Base-by-base conservation (phyloP, 805 yeast species). In the Candida khao-thaluensis region DNA sequence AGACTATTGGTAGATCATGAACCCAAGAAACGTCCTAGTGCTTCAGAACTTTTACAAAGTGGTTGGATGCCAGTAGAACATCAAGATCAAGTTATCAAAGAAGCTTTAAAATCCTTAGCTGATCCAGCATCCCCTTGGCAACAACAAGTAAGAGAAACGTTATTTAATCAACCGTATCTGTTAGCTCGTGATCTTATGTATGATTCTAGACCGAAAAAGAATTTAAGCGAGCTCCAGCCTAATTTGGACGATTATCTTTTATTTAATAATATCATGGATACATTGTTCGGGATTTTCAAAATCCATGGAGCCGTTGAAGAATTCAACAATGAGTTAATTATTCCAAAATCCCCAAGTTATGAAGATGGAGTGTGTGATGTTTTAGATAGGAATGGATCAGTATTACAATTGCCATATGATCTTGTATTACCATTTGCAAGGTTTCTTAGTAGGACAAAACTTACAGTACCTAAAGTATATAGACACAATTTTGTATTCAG, bases 121-220 rank as follows among this genome's bases (percentile, higher is more conserved):
- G 90, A 89, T 57, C 91, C 96, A 0, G 80, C 93, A 0, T 86
- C 96, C 0, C 90, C 95, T 1, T 89, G 96, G 95, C 93, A 90
- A 48, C 86, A 81, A 47, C 95, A 89, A 57, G 96, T 93, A 0
- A 75, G 96, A 53, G 85, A 83, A 38, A 84, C 93, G 0, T 64
- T 93, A 24, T 93, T 93, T 59, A 72, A 85, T 11, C 95, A 87
- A 51, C 89, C 96, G 0, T 83, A 88, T 51, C 82, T 82, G 59
- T 71, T 85, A 43, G 95, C 95, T 0, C 81, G 82, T 48, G 96
- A 88, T 57, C 76, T 88, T 10, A 67, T 93, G 44, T 93, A 85
- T 59, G 98, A 90, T 42, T 71, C 71, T 33, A 53, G 52, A 40
- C 56, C 62, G 11, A 55, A 57, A 33, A 49, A 44, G 33, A 44